A percentile compares a stretch with the other conserved stretches of the same genome.
phyloP scores from a whole-genome alignment of 2,329 filamentous ascomycete genomes.

The Cytospora schulzeri region DNA sequence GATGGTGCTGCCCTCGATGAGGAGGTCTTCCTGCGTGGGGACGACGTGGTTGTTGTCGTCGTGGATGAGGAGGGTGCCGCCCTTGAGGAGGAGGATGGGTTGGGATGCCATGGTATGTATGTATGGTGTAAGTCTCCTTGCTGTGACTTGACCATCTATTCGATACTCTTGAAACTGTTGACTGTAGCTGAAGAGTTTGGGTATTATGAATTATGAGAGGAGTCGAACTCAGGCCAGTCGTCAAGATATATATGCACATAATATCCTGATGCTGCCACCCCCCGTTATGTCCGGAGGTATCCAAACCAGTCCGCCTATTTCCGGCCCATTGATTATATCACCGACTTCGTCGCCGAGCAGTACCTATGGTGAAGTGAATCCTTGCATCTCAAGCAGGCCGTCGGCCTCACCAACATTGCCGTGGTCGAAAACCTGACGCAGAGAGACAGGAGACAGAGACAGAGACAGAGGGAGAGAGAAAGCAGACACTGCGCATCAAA shows the following conservation, averaged over 20 bases:
- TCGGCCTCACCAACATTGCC: too few species aligned
- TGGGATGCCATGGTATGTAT: slow-evolving; percentile 13
- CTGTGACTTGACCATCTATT: neutral
- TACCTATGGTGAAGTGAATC: too few species aligned
- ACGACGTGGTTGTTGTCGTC: slow-evolving; percentile 16
- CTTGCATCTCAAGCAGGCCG: too few species aligned
- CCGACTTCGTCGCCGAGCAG: too few species aligned
- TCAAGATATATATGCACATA: neutral
- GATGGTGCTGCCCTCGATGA: slow-evolving; percentile 21
- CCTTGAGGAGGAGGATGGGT: slow-evolving; percentile 17
- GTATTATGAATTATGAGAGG: too few species aligned
- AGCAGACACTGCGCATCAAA: neutral
- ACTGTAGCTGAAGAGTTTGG: neutral
- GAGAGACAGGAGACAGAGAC: too few species aligned
- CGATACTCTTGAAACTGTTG: neutral
- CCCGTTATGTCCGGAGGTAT: too few species aligned
- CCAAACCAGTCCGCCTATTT: too few species aligned
- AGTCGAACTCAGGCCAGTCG: neutral
- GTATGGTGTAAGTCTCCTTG: neutral
- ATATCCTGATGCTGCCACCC: too few species aligned
- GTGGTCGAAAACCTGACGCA: too few species aligned
- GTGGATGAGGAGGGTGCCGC: slow-evolving; percentile 24
- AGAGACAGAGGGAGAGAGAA: neutral
- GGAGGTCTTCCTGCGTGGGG: slow-evolving; percentile 19
- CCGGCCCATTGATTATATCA: too few species aligned